phyloP scores from a whole-genome alignment of 148 eudicot species.

The Cornus florida region DNA sequence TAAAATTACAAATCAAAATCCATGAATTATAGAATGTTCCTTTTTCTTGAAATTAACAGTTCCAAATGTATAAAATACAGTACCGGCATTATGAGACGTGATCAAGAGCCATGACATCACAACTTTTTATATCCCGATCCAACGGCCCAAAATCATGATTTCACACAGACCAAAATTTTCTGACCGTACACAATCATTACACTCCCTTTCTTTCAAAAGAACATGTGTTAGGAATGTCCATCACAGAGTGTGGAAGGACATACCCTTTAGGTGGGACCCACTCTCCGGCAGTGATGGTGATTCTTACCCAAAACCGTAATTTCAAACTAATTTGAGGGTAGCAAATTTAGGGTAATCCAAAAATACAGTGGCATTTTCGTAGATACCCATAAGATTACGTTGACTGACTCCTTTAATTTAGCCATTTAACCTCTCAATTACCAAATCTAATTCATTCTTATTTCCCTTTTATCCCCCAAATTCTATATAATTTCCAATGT shows the following conservation, averaged over 20 bases:
- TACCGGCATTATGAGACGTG: background rate
- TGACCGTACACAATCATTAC: slow-evolving; percentile 12
- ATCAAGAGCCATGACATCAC: slow-evolving; percentile 14
- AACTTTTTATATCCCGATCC: background rate
- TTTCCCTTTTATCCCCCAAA: slow-evolving; percentile 10
- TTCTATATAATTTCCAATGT: background rate
- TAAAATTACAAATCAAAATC: no score
- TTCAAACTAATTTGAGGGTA: background rate
- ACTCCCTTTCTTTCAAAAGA: background rate
- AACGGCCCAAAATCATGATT: background rate
- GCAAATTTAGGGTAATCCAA: background rate
- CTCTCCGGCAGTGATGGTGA: slow-evolving; percentile 12
- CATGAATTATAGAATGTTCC: no score
- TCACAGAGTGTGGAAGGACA: background rate
- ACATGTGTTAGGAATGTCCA: background rate
- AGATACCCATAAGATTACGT: slow-evolving; percentile 12
- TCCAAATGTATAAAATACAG: no score
- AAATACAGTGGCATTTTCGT: slow-evolving; percentile 22
- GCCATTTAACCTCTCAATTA: slow-evolving; percentile 1
- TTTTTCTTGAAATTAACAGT: no score
- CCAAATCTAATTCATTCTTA: background rate
- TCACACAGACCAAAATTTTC: background rate
- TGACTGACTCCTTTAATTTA: slow-evolving; percentile 1
- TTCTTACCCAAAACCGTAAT: slow-evolving; percentile 9
- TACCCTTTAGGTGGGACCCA: slow-evolving; percentile 7